A percentile compares a stretch with the other conserved stretches of the same genome.
These are phyloP conservation scores for Malus hybrid DNA, from an alignment of 331 rosid genomes.

Conservation along the genomic window DNA sequence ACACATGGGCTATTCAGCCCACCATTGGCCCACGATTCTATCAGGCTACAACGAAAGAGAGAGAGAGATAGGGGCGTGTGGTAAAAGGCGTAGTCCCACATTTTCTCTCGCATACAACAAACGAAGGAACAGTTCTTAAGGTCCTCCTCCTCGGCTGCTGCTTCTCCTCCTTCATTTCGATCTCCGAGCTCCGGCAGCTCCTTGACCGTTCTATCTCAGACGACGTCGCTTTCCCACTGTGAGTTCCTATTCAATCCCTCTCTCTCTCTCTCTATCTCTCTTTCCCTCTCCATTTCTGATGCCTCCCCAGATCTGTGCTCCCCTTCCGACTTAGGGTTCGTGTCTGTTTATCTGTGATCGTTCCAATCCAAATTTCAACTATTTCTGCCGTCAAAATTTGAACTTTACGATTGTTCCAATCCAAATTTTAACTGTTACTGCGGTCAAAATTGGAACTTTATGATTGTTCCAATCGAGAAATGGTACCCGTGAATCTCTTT, in stretches of 20 bases:
- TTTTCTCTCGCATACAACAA: not conserved
- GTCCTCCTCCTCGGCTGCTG: not conserved
- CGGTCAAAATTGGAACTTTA: not conserved
- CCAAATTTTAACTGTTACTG: not conserved
- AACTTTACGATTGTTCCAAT: not conserved
- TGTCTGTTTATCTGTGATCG: not conserved
- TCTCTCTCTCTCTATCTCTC: too few relatives aligned
- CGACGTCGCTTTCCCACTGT: conserved; percentile 5
- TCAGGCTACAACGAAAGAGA: too few relatives aligned
- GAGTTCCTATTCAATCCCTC: not conserved
- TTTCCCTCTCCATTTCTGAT: not conserved
- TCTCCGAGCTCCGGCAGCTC: conserved; percentile 24
- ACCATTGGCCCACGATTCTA: not conserved
- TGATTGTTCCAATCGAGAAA: not conserved
- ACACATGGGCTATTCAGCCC: not conserved
- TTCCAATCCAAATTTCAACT: too few relatives aligned
- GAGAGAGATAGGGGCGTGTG: not conserved
- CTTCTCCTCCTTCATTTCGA: conserved; percentile 1
- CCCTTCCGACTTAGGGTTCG: not conserved
- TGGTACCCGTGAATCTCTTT: not conserved
- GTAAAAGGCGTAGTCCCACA: not conserved
- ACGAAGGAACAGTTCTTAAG: not conserved
- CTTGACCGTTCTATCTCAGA: not conserved
- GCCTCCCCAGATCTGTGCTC: conserved; percentile 6
- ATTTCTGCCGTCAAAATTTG: not conserved